A percentile compares a stretch with the other conserved stretches of the same genome.
Evolutionary conservation across 2,329 filamentous ascomycete species (phyloP).

Genomic region (Nothophoma quercina): DNA sequence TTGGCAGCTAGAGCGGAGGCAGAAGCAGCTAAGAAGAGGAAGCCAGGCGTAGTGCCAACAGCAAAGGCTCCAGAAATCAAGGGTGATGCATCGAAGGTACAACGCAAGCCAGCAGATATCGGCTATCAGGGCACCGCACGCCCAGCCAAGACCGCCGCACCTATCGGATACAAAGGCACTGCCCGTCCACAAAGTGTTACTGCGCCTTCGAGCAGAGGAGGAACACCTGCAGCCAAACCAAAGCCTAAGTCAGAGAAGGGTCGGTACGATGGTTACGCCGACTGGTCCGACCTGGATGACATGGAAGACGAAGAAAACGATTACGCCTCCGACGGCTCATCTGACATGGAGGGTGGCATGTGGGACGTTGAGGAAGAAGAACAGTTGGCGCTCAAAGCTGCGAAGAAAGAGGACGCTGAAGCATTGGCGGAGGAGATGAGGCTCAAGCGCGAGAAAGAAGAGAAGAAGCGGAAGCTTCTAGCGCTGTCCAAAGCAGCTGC

Average conservation of each 20-base stretch:
- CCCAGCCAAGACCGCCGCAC: constrained; percentile 45
- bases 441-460: constrained; percentile 45
- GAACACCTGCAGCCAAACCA: constrained; percentile 37
- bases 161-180: constrained; percentile 49
- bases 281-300: constrained; percentile 49
- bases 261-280: constrained; percentile 49
- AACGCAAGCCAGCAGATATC: constrained; percentile 49
- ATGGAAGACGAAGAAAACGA: constrained; percentile 65
- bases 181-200: constrained; percentile 36
- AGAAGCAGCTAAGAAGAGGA: constrained; percentile 49
- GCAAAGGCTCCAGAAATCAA: constrained; percentile 31
- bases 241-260: constrained; percentile 42
- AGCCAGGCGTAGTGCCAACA: constrained; percentile 22
- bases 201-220: constrained; percentile 34
- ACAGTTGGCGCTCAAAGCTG: constrained; percentile 65
- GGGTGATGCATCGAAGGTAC: constrained; percentile 39
- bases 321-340: constrained; percentile 71
- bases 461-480: constrained; percentile 44
- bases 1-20: constrained; percentile 55
- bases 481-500: constrained; percentile 41
- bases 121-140: constrained; percentile 60
- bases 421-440: constrained; percentile 65
- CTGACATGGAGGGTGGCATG: constrained; percentile 80
- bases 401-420: constrained; percentile 71
- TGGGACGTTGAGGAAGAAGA: constrained; percentile 80